A percentile compares a stretch with the other conserved stretches of the same genome.
These are phyloP conservation scores for Fusarium sulawesiense DNA, from an alignment of 2,329 filamentous ascomycete genomes.

Conservation along the genomic window DNA sequence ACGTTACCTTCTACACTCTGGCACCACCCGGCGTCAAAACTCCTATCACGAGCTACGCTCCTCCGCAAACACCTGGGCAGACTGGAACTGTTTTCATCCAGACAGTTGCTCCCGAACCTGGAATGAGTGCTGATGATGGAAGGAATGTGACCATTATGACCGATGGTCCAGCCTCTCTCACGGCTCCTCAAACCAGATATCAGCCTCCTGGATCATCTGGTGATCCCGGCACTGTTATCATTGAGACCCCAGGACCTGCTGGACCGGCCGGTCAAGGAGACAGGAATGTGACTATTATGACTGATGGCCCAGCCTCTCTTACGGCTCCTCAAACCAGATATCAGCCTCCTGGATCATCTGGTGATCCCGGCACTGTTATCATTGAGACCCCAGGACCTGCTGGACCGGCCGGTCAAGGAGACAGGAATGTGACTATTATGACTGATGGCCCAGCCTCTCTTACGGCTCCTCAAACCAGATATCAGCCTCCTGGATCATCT, in stretches of 20 bases:
- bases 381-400: not conserved
- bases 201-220: conserved; percentile 6
- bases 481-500: conserved; percentile 10
- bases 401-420: not conserved
- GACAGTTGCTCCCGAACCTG: conserved; percentile 14
- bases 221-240: not conserved
- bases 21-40: conserved; percentile 13
- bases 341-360: conserved; percentile 5
- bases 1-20: conserved; percentile 26
- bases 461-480: conserved; percentile 20
- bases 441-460: conserved; percentile 10
- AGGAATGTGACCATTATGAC: conserved; percentile 25
- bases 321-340: conserved; percentile 25
- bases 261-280: not conserved
- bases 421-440: not conserved
- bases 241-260: not conserved
- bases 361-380: not conserved
- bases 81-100: conserved; percentile 28
- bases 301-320: conserved; percentile 7
- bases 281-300: not conserved
- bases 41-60: conserved; percentile 21
- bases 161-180: conserved; percentile 13
- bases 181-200: conserved; percentile 21
- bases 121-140: not conserved
- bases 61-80: conserved; percentile 20